Evolutionary conservation across 2,329 filamentous ascomycete species (phyloP), one percentile per base, ranked within the genome.

Genomic region (Blastomyces gilchristii): DNA sequence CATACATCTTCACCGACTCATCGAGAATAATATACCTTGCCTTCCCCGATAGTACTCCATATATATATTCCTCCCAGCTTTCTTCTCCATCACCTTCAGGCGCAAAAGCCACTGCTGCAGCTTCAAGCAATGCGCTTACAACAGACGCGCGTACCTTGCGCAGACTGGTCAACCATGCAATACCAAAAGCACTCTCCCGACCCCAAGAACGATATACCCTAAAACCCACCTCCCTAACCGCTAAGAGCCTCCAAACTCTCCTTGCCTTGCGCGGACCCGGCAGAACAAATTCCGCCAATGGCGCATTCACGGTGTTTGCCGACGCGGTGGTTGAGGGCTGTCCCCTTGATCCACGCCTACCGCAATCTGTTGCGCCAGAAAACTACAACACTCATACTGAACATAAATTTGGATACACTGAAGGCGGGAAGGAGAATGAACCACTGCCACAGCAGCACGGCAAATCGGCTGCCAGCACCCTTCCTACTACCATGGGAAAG

Each of bases 141-240:
- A 75, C 74, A 11, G 87, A 89, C 64, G 79, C 81, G 4, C 83
- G 83, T 59, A 88, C 85, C 68, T 76, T 94, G 34, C 84, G 87
- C 62, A 85, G 83, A 49, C 79, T 94, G 3, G 84, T 95, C 4
- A 80, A 91, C 39, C 87, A 91, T 65, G 89, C 89, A 1, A 86
- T 96, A 8, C 90, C 91, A 0, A 91, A 90, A 69, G 91, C 91
- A 0, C 81, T 96, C 14, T 94, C 90, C 0, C 82, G 86, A 16
- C 88, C 89, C 0, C 83, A 87, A 39, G 83, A 87, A 65, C 82
- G 91, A 39, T 93, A 89, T 67, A 82, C 85, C 0, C 77, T 96
- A 0, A 83, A 85, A 65, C 75, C 83, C 5, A 90, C 89, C 1
- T 85, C 82, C 58, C 78, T 96, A 25, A 82, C 83, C 0, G 89